These are phyloP conservation scores for Penicillium manginii DNA, from an alignment of 495 filamentous ascomycete species.

Conservation along the genomic window DNA sequence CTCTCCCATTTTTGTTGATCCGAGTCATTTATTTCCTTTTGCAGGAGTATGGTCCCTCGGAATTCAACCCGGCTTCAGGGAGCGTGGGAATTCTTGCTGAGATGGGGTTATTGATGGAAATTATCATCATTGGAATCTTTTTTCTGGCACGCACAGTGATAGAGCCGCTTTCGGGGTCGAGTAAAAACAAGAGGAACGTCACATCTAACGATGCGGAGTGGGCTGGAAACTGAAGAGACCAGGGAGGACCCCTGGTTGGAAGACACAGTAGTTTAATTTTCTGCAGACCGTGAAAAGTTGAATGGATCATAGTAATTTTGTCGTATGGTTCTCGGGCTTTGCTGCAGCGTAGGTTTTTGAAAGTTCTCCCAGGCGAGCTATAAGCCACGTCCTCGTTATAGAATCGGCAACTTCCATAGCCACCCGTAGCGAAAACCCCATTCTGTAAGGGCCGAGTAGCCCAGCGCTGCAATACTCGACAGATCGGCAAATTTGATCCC, in stretches of 20 bases:
- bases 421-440: slow-evolving; percentile 37
- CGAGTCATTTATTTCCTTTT: slow-evolving; percentile 32
- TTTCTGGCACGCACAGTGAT: slow-evolving; percentile 29
- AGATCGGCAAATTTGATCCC: slow-evolving; percentile 42
- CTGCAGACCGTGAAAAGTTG: background rate
- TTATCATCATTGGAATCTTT: slow-evolving; percentile 27
- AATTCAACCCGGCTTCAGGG: slow-evolving; percentile 29
- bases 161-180: slow-evolving; percentile 24
- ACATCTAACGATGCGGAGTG: slow-evolving; percentile 11
- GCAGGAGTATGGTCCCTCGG: slow-evolving; percentile 26
- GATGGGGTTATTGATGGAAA: slow-evolving; percentile 40
- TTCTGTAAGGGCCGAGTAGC: slow-evolving; percentile 36
- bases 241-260: background rate
- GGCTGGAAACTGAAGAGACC: slow-evolving; percentile 6
- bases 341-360: slow-evolving; percentile 34
- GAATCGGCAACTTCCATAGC: slow-evolving; percentile 36
- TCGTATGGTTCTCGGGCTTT: slow-evolving; percentile 27
- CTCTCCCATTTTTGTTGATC: slow-evolving; percentile 34
- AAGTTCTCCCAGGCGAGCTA: slow-evolving; percentile 27
- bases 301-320: background rate
- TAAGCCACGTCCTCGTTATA: slow-evolving; percentile 32
- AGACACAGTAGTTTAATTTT: background rate
- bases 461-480: slow-evolving; percentile 36
- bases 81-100: slow-evolving; percentile 27
- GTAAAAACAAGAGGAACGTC: slow-evolving; percentile 4